Conservation (phyloP, 83 land plant genomes). For the Diphasiastrum complanatum region DNA sequence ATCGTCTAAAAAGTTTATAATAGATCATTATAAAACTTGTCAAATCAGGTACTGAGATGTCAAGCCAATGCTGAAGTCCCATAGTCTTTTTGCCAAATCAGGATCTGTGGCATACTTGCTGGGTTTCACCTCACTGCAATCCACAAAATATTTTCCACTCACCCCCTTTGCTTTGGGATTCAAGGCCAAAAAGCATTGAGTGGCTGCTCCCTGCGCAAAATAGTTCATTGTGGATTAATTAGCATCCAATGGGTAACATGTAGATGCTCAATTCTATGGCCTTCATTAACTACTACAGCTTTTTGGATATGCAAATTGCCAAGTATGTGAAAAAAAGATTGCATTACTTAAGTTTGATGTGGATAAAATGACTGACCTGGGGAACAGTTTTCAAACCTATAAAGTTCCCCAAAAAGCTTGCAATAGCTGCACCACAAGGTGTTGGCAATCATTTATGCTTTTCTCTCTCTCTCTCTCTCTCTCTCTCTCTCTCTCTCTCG, state of each 20-base stretch:
- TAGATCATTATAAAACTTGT: too few relatives aligned
- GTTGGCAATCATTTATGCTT: background rate
- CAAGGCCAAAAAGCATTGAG: constrained; percentile 23
- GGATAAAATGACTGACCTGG: constrained; percentile 4
- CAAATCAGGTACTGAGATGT: too few relatives aligned
- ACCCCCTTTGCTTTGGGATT: constrained; percentile 26
- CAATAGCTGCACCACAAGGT: background rate
- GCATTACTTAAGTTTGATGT: too few relatives aligned
- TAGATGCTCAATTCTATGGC: background rate
- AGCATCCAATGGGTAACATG: background rate
- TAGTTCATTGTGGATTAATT: background rate
- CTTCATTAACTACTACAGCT: background rate
- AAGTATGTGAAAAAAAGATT: too few relatives aligned
- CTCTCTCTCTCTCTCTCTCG: background rate
- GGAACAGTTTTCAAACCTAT: constrained; percentile 13
- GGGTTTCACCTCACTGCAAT: constrained; percentile 18
- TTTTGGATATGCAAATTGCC: background rate
- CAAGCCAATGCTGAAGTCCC: constrained; percentile 27
- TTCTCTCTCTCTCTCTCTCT: constrained; percentile 13
- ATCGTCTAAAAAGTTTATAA: too few relatives aligned
- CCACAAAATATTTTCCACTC: constrained; percentile 27
- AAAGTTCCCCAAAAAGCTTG: background rate
- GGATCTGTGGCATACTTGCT: constrained; percentile 16
- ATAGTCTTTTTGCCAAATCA: constrained; percentile 20
- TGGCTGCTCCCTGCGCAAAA: constrained; percentile 32